Base-by-base conservation (phyloP, 352 stramenopile genomes). In the Phytophthora multivora region DNA sequence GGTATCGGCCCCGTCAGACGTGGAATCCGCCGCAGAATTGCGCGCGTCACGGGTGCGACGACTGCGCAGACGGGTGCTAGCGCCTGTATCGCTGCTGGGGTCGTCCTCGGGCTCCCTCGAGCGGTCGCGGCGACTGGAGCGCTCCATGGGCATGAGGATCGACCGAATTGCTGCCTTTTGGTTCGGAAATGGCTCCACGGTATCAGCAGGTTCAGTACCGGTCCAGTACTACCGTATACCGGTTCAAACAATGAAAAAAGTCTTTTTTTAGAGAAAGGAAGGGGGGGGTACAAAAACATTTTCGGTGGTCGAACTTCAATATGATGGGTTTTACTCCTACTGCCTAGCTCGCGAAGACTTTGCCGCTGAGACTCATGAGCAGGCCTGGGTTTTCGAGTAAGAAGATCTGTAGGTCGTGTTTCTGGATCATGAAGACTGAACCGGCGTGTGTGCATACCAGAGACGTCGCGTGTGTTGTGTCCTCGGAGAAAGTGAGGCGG, bases 341-440 rank as follows among this genome's bases (percentile, higher is more conserved):
- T 16, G 25, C 9, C 43, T 62, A 88, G 31, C 65, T 69, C 15
- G 80, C 78, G 48, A 69, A 90, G 48, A 85, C 61, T 46, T 76
- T 77, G 40, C 74, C 79, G 39, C 80, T 89, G 35, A 92, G 79
- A 35, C 77, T 84, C 73, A 92, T 74, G 58, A 92, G 80, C 40
- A 92, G 80, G 6, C 83, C 83, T 9, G 83, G 83, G 45, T 92
- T 90, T 61, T 90, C 83, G 12, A 88, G 69, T 16, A 92, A 60
- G 52, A 92, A 92, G 36, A 61, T 69, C 51, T 84, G 76, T 21
- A 92, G 75, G 48, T 92, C 83, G 62, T 85, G 69, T 59, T 90
- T 90, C 35, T 71, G 69, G 51, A 90, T 80, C 46, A 65, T 58
- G 51, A 92, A 90, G 18, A 92, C 66, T 8, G 69, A 82, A 5